Evolutionary conservation across 2,329 filamentous ascomycete species (phyloP), one percentile per base, ranked within the genome.

Genomic region (Colletotrichum sp.): DNA sequence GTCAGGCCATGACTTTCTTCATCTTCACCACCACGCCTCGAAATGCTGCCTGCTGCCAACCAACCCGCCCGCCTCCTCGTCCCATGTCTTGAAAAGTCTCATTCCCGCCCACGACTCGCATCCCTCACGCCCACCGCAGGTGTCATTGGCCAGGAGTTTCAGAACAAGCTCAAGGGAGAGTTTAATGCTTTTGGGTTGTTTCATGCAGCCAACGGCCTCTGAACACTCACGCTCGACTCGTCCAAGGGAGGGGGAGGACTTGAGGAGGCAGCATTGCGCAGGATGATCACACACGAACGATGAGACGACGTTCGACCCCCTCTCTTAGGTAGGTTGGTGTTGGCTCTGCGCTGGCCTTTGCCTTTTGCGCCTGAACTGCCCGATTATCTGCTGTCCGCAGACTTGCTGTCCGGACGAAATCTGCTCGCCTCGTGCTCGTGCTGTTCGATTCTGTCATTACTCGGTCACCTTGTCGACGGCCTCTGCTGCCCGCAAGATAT

Each of bases 181-280:
- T 52, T 69, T 69, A 60, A 49, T 62, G 44, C 52, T 68, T 76
- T 68, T 68, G 44, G 26, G 21, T 59, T 76, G 74, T 74, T 74
- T 76, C 74, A 76, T 76, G 74, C 74, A 34, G n/a, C 16, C 34
- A 60, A 68, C 70, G 64, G 70, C 44, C 21, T 73, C 65, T 68
- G n/a, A 55, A 59, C 28, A 62, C 26, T 21, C 18, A 34, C 32
- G 9, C 32, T 32, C 44, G 49, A 34, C 49, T 36, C 18, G 34
- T 36, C 63, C 60, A n/a, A 32, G 59, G 32, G 24, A 74, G 52
- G 65, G n/a, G 65, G 16, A 60, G 12, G 44, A 21, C 21, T 16
- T 8, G 28, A 13, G 5, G 1, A 49, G 44, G 44, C n/a, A 49
- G 44, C 44, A 49, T 49, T 49, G 44, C 44, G 44, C 44, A 49